These are phyloP conservation scores for Spathaspora jeffriesii DNA, from an alignment of 1,139 yeast genomes.

Conservation along the genomic window DNA sequence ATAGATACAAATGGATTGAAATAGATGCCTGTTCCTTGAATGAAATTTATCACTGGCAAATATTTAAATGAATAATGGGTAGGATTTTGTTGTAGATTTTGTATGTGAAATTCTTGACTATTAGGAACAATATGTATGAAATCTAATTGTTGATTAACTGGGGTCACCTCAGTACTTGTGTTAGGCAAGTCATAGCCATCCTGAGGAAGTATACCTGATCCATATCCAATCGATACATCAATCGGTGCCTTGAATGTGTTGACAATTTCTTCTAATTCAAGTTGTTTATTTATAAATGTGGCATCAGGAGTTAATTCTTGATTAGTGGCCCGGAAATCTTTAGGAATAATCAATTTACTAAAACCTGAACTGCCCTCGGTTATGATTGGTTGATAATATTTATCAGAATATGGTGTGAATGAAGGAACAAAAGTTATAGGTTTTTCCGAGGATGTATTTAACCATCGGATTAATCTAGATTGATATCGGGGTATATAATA, in stretches of 20 bases:
- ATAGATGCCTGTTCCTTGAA: constrained; percentile 84
- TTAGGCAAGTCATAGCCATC: constrained; percentile 40
- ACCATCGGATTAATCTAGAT: background rate
- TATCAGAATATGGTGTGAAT: constrained; percentile 23
- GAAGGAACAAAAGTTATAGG: constrained; percentile 8
- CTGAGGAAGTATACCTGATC: constrained; percentile 92
- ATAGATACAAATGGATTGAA: constrained; percentile 87
- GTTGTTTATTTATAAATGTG: constrained; percentile 18
- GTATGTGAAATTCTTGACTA: constrained; percentile 72
- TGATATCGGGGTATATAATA: background rate
- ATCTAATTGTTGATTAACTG: constrained; percentile 59
- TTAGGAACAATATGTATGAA: constrained; percentile 82
- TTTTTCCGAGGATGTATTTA: background rate
- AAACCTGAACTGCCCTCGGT: constrained; percentile 28
- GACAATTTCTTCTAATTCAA: constrained; percentile 51
- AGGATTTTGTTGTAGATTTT: constrained; percentile 65
- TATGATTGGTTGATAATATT: constrained; percentile 27
- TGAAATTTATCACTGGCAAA: constrained; percentile 57
- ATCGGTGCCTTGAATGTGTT: constrained; percentile 69
- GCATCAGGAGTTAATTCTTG: constrained; percentile 43
- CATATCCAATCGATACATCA: constrained; percentile 75
- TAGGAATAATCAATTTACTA: constrained; percentile 24
- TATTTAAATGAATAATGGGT: constrained; percentile 76
- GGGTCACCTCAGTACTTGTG: constrained; percentile 18
- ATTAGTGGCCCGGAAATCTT: constrained; percentile 34